Percentiles rank a stretch among this genome's conserved stretches.
Evolutionary conservation across 768 basidiomycete genomes (phyloP).

Genomic region (Boletales sp.): DNA sequence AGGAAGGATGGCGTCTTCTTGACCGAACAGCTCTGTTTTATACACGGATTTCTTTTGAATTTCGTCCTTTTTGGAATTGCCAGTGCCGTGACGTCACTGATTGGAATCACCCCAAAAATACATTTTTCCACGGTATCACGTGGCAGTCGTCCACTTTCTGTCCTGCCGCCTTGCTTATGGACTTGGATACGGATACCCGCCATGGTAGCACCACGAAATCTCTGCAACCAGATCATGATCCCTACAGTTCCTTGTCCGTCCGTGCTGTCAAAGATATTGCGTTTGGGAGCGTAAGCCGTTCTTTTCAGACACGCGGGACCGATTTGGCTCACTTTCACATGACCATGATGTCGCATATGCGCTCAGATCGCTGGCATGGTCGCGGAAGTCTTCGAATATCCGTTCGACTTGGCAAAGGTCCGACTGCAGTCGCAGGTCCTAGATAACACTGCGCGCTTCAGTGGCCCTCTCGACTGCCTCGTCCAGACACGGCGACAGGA

Average conservation of each 20-base stretch:
- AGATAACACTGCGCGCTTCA: constrained; percentile 54
- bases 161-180: too few species aligned
- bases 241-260: background rate
- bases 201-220: too few species aligned
- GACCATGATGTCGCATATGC: background rate
- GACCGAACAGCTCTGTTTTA: constrained; percentile 14
- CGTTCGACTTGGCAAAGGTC: constrained; percentile 91
- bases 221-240: too few species aligned
- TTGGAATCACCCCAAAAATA: background rate
- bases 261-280: constrained; percentile 43
- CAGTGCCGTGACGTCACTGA: constrained; percentile 27
- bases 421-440: constrained; percentile 86
- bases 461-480: constrained; percentile 60
- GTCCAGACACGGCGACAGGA: constrained; percentile 55
- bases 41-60: constrained; percentile 11
- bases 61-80: constrained; percentile 17
- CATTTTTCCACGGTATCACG: constrained; percentile 5
- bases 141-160: constrained; percentile 1
- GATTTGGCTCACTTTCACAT: background rate
- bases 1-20: background rate
- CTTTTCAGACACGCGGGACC: background rate
- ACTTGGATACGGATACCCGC: too few species aligned
- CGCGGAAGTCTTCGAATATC: constrained; percentile 87
- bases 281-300: constrained; percentile 44
- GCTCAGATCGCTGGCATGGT: constrained; percentile 73